Base-by-base conservation (phyloP, 805 yeast genomes). In the Limtongia smithiae region DNA sequence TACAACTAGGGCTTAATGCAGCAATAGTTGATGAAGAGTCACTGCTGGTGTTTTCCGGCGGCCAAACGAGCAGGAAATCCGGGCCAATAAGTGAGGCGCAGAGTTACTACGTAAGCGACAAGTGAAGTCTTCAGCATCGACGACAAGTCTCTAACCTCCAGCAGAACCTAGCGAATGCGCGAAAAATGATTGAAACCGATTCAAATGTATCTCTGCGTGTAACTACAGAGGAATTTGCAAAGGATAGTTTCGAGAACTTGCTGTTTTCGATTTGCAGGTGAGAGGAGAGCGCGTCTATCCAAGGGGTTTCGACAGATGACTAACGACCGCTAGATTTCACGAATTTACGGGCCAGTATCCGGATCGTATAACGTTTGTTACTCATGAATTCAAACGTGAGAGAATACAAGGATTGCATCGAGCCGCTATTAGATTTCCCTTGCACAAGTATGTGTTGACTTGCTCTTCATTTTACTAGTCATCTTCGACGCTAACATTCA, bases 201-300 rank as follows among this genome's bases (percentile, higher is more conserved):
- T 15, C n/a, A 31, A 62, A 35, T 54, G 59, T 37, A 41, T 41
- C 18, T 18, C 33, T 46, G 3, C 56, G 62, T 24, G 65, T 82
- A 0, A 52, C 70, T 4, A 67, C 80, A 1, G 95, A 86, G 60
- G 90, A 83, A 57, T 82, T 65, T 62, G 88, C 95, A 0, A 68
- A 87, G 34, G 95, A 86, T 64, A 84, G 93, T 1, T 82, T 82
- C 62, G 94, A 86, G 61, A 86, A 86, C 64, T 76, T 85, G 4
- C 51, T 84, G 2, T 84, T 79, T 63, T 78, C 83, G 55, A 56
- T 50, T n/a, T 49, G 56, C 51, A 36, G 50, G 50, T 42, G 27
- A 1, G 35, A n/a, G n/a, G n/a, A n/a, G n/a, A n/a, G n/a, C n/a
- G n/a, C n/a, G n/a, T n/a, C n/a, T n/a, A n/a, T n/a, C n/a, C n/a